A percentile compares a stretch with the other conserved stretches of the same genome.
phyloP scores from a whole-genome alignment of 208 protist species.

The Trypanosoma congolense region DNA sequence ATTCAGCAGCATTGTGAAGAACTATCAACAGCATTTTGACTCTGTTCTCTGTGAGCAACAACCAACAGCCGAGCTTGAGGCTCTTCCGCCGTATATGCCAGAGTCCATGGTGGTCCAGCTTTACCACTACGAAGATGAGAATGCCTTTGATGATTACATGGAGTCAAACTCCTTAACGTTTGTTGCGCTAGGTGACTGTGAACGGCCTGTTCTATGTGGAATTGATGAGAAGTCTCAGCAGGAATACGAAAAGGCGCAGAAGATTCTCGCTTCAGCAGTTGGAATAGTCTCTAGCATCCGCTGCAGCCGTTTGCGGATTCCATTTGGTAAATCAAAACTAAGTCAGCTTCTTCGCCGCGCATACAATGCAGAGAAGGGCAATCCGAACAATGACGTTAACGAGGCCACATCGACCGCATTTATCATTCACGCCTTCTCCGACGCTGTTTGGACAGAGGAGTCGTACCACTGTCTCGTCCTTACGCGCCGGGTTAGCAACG shows the following conservation, averaged over 20 bases:
- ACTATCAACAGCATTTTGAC: conserved; percentile 76
- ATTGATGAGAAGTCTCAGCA: conserved; percentile 61
- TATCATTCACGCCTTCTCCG: conserved; percentile 80
- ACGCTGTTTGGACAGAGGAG: conserved; percentile 83
- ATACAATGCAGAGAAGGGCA: conserved; percentile 89
- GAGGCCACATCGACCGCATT: conserved; percentile 71
- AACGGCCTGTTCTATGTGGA: conserved; percentile 85
- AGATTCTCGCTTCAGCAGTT: conserved; percentile 62
- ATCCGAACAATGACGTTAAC: conserved; percentile 63
- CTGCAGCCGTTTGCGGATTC: conserved; percentile 86
- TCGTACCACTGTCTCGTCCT: conserved; percentile 83
- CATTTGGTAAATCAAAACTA: conserved; percentile 90
- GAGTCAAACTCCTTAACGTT: conserved; percentile 86
- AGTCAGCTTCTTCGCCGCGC: conserved; percentile 82
- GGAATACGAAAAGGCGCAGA: conserved; percentile 74
- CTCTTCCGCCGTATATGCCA: conserved; percentile 78
- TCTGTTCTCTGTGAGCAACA: conserved; percentile 73
- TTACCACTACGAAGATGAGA: conserved; percentile 73
- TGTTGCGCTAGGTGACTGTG: conserved; percentile 72
- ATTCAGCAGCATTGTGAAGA: conserved; percentile 60
- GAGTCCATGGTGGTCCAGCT: conserved; percentile 84
- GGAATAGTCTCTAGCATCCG: conserved; percentile 88
- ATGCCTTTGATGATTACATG: conserved; percentile 50
- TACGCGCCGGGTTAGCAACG: conserved; percentile 74
- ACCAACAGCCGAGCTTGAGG: conserved; percentile 73